Base-by-base conservation (phyloP, 2,329 filamentous ascomycete genomes). In the Fusarium tjaetaba region DNA sequence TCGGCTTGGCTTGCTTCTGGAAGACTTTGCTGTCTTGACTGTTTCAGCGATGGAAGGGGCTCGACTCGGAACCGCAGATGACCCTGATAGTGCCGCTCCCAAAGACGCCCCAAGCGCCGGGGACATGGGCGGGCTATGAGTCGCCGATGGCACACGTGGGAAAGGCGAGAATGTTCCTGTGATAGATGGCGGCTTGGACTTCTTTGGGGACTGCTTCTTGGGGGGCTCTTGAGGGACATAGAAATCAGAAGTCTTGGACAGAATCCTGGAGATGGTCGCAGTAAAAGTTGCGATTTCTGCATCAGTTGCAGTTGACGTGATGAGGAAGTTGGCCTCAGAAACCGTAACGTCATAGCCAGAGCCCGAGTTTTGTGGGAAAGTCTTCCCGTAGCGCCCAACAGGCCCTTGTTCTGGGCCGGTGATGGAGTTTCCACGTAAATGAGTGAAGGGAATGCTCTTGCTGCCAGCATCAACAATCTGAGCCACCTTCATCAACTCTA, bases 401-500 rank as follows among this genome's bases (percentile, higher is more conserved):
- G 70, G 74, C 43, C 62, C 68, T 42, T 78, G 76, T 4, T 79
- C 73, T 41, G 77, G 73, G 34, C 70, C 77, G 22, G 70, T 77
- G 41, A 82, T 78, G 11, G 79, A 71, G 22, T 68, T 80, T 24
- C 83, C 83, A 8, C 82, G 80, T n/a, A 84, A 75, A 45, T 85
- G 82, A 5, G 79, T 84, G 64, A 85, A 85, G 1, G 82, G 81
- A 10, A 79, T 73, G 13, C 84, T 81, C 30, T 79, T 79, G 68
- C 80, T 81, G 22, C 82, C 81, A 15, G 85, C 78, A 66, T 87
- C 83, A 15, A 91, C 78, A 41, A 92, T 86, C 16, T 88, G 88
- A 7, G 88, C 88, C 11, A 92, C 84, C 77, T 89, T 90, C 80
- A 92, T 83, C 28, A 89, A 76, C 39, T 89, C 85, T 4, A 83